phyloP scores from a whole-genome alignment of 2,329 filamentous ascomycete genomes.

The Alternaria consortialis region DNA sequence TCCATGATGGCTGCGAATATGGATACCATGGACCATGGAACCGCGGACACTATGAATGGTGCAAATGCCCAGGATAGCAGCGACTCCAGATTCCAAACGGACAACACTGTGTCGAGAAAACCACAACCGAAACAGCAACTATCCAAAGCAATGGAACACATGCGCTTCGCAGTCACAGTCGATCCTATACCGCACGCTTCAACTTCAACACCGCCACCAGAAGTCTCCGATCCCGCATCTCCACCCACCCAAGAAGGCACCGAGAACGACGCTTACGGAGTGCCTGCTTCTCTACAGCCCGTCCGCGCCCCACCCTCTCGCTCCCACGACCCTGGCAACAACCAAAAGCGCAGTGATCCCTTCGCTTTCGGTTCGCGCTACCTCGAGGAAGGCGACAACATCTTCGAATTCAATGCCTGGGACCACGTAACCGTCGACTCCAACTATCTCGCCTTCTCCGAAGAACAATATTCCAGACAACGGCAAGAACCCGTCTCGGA shows the following conservation, averaged over 20 bases:
- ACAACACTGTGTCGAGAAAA: conserved; percentile 44
- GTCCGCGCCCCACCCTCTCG: conserved; percentile 62
- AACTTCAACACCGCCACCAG: conserved; percentile 23
- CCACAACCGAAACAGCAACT: conserved; percentile 55
- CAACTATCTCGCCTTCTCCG: conserved; percentile 84
- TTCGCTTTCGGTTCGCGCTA: conserved; percentile 95
- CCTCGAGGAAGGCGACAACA: conserved; percentile 83
- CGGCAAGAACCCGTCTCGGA: conserved; percentile 86
- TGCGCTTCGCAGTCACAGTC: conserved; percentile 60
- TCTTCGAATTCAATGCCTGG: conserved; percentile 99
- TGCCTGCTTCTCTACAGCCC: conserved; percentile 57
- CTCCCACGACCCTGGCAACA: conserved; percentile 76
- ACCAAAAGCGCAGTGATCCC: conserved; percentile 87
- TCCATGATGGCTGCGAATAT: conserved; percentile 29
- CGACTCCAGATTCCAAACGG: conserved; percentile 41
- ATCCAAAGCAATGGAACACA: conserved; percentile 62
- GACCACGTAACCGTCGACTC: conserved; percentile 96
- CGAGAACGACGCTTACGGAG: conserved; percentile 59
- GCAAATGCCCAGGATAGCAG: conserved; percentile 4
- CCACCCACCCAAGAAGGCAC: conserved; percentile 7
- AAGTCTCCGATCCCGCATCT: neutral
- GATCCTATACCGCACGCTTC: conserved; percentile 40
- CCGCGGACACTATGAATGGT: conserved; percentile 16
- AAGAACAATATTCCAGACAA: conserved; percentile 85
- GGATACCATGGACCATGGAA: conserved; percentile 12